A percentile compares a stretch with the other conserved stretches of the same genome.
Evolutionary conservation across 139 green algal species (phyloP).

Genomic region (Chlamydomonas sphaeroides): DNA sequence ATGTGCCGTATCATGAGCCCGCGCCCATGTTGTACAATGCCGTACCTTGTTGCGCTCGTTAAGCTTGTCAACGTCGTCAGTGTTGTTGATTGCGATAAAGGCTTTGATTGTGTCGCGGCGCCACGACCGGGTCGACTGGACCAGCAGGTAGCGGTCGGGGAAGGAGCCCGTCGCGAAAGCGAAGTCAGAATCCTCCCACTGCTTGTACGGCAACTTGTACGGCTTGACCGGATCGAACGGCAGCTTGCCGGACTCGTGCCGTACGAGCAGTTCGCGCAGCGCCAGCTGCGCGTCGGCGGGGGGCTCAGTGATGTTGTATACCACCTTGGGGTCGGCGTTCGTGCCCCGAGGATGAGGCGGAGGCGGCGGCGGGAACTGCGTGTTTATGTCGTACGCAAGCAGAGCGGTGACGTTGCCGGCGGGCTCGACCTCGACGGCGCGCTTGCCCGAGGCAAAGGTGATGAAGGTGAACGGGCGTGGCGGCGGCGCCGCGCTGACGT

Average conservation of each 20-base stretch:
- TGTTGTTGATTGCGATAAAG: constrained; percentile 32
- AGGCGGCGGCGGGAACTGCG: not conserved
- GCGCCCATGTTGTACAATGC: no score
- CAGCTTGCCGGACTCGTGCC: not conserved
- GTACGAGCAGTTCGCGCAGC: constrained; percentile 5
- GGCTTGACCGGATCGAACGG: constrained; percentile 13
- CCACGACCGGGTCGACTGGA: constrained; percentile 17
- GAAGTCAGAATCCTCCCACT: constrained; percentile 2
- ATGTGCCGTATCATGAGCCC: no score
- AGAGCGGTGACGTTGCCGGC: not conserved
- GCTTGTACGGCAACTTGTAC: constrained; percentile 11
- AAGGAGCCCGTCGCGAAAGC: constrained; percentile 22
- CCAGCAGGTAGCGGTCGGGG: constrained; percentile 23
- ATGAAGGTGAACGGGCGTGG: no score
- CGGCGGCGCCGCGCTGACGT: no score
- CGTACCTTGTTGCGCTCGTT: constrained; percentile 18
- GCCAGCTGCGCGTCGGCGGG: constrained; percentile 2
- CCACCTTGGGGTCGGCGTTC: no score
- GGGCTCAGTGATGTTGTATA: no score
- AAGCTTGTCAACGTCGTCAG: not conserved
- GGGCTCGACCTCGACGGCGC: not conserved
- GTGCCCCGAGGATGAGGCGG: not conserved
- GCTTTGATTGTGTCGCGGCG: constrained; percentile 16
- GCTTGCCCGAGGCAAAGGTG: not conserved
- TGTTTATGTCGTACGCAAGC: not conserved